A percentile compares a stretch with the other conserved stretches of the same genome.
Conservation (phyloP, 306 rosid genomes). For the Sphenostylis stenocarpa region DNA sequence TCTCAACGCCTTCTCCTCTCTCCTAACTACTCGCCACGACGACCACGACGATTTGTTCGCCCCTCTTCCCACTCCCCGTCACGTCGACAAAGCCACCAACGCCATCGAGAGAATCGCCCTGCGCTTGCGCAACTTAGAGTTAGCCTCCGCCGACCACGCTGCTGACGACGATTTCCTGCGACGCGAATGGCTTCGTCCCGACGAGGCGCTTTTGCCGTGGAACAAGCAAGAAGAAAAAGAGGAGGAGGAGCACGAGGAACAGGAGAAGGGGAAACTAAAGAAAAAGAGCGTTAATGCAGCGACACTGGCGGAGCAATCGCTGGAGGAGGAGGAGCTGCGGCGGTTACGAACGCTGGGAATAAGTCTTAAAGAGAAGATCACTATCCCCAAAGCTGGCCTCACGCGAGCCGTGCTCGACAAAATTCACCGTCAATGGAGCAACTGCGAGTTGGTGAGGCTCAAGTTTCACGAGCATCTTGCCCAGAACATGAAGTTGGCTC, state of each 20-base stretch:
- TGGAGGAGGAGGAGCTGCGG: conserved; percentile 72
- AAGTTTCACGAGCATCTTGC: conserved; percentile 90
- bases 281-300: conserved; percentile 55
- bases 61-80: conserved; percentile 36
- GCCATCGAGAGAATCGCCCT: conserved; percentile 80
- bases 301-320: conserved; percentile 61
- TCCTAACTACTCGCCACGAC: conserved; percentile 38
- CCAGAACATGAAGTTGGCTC: conserved; percentile 85
- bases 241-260: not conserved
- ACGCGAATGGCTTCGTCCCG: conserved; percentile 86
- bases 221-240: conserved; percentile 39
- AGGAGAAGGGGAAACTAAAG: conserved; percentile 10
- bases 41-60: conserved; percentile 20
- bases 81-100: conserved; percentile 44
- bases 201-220: conserved; percentile 67
- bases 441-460: conserved; percentile 80
- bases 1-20: conserved; percentile 41
- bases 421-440: conserved; percentile 78
- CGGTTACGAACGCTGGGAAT: conserved; percentile 75
- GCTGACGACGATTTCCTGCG: conserved; percentile 62
- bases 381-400: conserved; percentile 81
- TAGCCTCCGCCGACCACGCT: conserved; percentile 9
- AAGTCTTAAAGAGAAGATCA: conserved; percentile 60
- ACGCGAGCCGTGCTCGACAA: conserved; percentile 72
- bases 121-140: conserved; percentile 69